Base-by-base conservation (phyloP, 2,329 filamentous ascomycete species). In the Talaromyces rugulosus region DNA sequence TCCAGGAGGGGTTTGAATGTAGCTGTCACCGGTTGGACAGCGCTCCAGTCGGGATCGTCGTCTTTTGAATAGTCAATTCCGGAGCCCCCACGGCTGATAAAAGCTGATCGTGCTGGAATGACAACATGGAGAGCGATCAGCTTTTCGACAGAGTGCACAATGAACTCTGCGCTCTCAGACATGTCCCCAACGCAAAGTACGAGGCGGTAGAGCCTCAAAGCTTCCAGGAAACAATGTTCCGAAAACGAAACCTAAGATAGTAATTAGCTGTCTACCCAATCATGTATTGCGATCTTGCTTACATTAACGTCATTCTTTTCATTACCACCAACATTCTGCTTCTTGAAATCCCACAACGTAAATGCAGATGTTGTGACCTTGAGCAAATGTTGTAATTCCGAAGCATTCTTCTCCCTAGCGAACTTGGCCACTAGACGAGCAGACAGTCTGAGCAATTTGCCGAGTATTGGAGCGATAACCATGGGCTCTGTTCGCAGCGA, bases 101-200 rank as follows among this genome's bases (percentile, higher is more conserved):
- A 80, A 5, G 68, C 66, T 5, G 69, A 70, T 30, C 77, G 76
- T 5, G 75, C 69, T 7, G 77, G 77, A 5, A 79, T 68, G 1
- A 79, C 67, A n/a, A 78, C 71, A 68, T 79, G 77, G 36, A 78
- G 69, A 9, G 74, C 76, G 60, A 77, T 71, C 9, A 75, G 65
- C 52, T 73, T 71, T 63, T 78, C 76, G 55, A 78, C 63, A 8
- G 71, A 67, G 59, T 72, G 70, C 14, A 73, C 62, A 2, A 76
- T 69, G 33, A 70, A 70, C 18, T 66, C 64, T 47, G 66, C 70
- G 54, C 75, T 73, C 54, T 72, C 71, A 8, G 70, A 73, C 31
- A 73, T 70, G 12, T 72, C 66, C 27, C 67, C 67, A 55, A 67
- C 64, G 14, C 64, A 68, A 12, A 69, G 67, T 4, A 73, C 63